phyloP scores from a whole-genome alignment of 352 stramenopile species.

The Peronospora destructor region DNA sequence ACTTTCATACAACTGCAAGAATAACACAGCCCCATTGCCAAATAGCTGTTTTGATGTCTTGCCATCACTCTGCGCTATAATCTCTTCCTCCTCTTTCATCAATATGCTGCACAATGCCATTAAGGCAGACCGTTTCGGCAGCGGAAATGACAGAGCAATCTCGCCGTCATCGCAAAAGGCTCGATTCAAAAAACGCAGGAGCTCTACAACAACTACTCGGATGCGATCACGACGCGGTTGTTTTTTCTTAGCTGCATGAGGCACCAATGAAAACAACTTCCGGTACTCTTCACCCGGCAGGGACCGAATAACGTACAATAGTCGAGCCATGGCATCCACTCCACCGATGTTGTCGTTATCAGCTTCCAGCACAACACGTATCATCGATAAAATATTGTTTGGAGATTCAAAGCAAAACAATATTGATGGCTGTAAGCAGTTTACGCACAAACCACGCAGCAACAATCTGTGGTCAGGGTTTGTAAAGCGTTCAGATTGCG shows the following conservation, averaged over 20 bases:
- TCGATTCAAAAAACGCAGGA: slow-evolving; percentile 38
- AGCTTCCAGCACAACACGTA: slow-evolving; percentile 24
- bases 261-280: slow-evolving; percentile 27
- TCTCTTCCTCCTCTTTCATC: slow-evolving; percentile 69
- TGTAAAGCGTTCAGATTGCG: slow-evolving; percentile 7
- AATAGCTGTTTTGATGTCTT: slow-evolving; percentile 43
- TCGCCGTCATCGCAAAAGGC: slow-evolving; percentile 7
- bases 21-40: slow-evolving; percentile 45
- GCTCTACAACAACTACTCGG: slow-evolving; percentile 32
- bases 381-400: slow-evolving; percentile 33
- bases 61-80: slow-evolving; percentile 33
- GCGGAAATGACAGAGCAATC: slow-evolving; percentile 11
- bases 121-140: slow-evolving; percentile 26
- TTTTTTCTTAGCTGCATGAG: slow-evolving; percentile 40
- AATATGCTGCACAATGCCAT: slow-evolving; percentile 44
- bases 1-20: slow-evolving; percentile 37
- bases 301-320: slow-evolving; percentile 34
- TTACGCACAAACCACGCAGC: slow-evolving; percentile 31
- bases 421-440: slow-evolving; percentile 40
- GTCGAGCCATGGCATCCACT: slow-evolving; percentile 27
- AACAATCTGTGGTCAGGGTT: slow-evolving; percentile 19
- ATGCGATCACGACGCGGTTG: slow-evolving; percentile 40
- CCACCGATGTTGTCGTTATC: background rate
- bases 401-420: slow-evolving; percentile 56
- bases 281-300: slow-evolving; percentile 29